Conservation (phyloP, 108 stramenopile species). For the Fragilariopsis cylindrus region DNA sequence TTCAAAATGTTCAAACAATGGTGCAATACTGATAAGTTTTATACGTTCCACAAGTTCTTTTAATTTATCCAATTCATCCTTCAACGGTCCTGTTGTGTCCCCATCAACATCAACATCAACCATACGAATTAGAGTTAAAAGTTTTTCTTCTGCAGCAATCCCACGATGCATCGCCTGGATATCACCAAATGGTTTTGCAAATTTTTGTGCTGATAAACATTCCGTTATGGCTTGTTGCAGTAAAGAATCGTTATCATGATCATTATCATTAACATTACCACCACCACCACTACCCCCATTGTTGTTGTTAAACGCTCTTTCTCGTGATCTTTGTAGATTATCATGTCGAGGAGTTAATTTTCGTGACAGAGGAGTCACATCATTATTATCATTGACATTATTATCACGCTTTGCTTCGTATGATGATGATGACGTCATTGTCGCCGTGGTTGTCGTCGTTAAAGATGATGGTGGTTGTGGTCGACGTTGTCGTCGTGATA, state of each 20-base stretch:
- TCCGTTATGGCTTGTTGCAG: background rate
- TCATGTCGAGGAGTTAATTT: background rate
- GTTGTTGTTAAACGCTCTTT: background rate
- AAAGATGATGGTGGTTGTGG: too few species aligned
- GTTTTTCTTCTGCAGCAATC: constrained; percentile 28
- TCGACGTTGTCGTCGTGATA: too few species aligned
- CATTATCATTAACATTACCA: background rate
- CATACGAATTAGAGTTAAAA: constrained; percentile 3
- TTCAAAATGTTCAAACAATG: constrained; percentile 23
- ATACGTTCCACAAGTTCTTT: constrained; percentile 17
- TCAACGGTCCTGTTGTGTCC: constrained; percentile 3
- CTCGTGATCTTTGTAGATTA: background rate
- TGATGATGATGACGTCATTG: too few species aligned
- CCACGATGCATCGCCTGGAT: constrained; percentile 13
- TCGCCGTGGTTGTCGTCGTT: too few species aligned
- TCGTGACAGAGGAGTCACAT: background rate
- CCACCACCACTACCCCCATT: background rate
- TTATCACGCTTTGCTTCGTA: too few species aligned
- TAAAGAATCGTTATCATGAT: background rate
- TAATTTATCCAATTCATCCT: constrained; percentile 23
- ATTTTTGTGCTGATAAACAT: constrained; percentile 25
- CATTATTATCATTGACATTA: too few species aligned
- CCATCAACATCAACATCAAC: background rate
- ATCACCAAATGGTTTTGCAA: constrained; percentile 15
- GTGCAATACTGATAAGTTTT: constrained; percentile 33